Conservation (phyloP, 2,329 filamentous ascomycete species). For the Exophiala spinifera region DNA sequence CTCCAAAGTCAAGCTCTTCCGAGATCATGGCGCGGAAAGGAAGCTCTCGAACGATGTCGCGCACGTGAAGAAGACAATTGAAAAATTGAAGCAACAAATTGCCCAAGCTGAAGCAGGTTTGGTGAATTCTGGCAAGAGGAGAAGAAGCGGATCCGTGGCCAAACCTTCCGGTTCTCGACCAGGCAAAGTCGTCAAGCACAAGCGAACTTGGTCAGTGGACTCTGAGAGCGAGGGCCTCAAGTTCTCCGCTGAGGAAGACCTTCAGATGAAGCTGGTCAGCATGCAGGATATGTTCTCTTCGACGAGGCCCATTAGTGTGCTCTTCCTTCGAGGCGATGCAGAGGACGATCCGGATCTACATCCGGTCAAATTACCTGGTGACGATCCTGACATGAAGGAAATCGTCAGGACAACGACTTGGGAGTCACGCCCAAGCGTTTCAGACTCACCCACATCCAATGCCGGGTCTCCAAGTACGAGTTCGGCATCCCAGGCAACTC, state of each 20-base stretch:
- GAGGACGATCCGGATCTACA: conserved; percentile 46
- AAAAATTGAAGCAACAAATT: conserved; percentile 93
- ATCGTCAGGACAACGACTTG: conserved; percentile 32
- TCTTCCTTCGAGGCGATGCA: conserved; percentile 43
- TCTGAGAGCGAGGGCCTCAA: conserved; percentile 53
- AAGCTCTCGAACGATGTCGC: conserved; percentile 93
- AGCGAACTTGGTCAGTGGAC: conserved; percentile 92
- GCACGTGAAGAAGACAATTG: conserved; percentile 93
- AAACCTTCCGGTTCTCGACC: conserved; percentile 52
- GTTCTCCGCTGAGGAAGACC: conserved; percentile 40
- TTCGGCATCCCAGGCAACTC: conserved; percentile 39
- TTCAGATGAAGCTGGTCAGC: conserved; percentile 42
- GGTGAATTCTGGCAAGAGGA: conserved; percentile 59
- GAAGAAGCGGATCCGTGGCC: conserved; percentile 54
- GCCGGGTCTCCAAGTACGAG: conserved; percentile 41
- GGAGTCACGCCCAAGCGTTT: conserved; percentile 36
- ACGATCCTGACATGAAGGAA: conserved; percentile 35
- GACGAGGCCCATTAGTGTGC: conserved; percentile 40
- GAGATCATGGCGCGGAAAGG: conserved; percentile 90
- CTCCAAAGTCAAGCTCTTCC: conserved; percentile 95
- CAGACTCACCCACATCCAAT: conserved; percentile 34
- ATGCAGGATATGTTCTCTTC: conserved; percentile 50
- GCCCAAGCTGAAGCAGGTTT: conserved; percentile 65
- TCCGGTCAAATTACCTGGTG: conserved; percentile 40
- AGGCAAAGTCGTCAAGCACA: conserved; percentile 85